Evolutionary conservation across 441 rosid species (phyloP), one percentile per base, ranked within the genome.

Genomic region (Bruguiera hainesii): DNA sequence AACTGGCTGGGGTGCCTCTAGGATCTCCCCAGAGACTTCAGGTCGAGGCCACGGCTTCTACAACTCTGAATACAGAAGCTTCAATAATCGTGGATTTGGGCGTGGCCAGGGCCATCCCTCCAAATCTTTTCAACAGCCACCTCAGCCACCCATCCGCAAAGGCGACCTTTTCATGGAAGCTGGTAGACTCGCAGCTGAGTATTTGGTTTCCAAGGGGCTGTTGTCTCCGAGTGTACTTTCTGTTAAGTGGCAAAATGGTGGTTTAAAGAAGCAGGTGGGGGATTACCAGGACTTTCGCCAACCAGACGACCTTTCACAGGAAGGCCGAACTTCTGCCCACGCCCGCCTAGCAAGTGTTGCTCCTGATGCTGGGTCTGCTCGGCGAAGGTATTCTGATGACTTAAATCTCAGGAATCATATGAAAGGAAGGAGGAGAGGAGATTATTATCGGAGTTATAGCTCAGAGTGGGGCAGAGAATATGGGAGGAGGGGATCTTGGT

Each of bases 121-220:
- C 2, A 91, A 83, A 64, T 67, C 90, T 26, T 87, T 79, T 73
- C 77, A 71, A 19, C 96, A 80, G 46, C 83, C 83, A 51, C 84
- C 90, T 42, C 83, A 84, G 25, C 73, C 85, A 0, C 77, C 79
- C 5, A 88, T 81, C 15, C 87, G 81, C 8, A 82, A 81, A 74
- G 78, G 81, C 8, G 88, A 83, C 60, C 69, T 91, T 60, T 81
- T 91, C 76, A 80, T 91, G 89, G 93, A 91, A 79, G 99, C 98
- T 6, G 98, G 99, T 51, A 87, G 91, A 68, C 89, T 95, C 67
- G 99, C 98, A 0, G 87, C 90, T 1, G 98, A 95, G 79, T 91
- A 91, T 73, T 84, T 95, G 77, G 97, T 87, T 65, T 88, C 95
- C 75, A 89, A 86, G 77, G 97, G 97, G 42, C 71, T 85, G 63